These are phyloP conservation scores for Psidium guajava DNA, from an alignment of 345 rosid species.

Conservation along the genomic window DNA sequence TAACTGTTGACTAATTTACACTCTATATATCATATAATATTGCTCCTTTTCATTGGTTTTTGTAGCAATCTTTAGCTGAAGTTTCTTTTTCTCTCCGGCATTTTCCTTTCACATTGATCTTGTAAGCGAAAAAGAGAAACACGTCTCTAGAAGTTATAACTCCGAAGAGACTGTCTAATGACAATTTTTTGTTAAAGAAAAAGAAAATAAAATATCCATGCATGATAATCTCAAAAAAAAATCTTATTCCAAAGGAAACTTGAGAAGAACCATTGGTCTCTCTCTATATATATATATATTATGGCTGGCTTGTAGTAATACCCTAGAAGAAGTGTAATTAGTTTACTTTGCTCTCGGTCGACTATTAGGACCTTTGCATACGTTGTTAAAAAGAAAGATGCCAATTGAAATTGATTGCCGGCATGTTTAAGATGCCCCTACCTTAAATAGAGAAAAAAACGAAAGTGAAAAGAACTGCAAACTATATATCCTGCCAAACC, in stretches of 20 bases:
- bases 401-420: background rate
- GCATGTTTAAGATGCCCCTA: background rate
- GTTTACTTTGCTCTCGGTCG: background rate
- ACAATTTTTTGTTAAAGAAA: background rate
- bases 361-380: background rate
- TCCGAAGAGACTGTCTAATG: background rate
- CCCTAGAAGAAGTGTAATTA: background rate
- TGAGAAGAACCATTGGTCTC: background rate
- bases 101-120: background rate
- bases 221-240: background rate
- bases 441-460: background rate
- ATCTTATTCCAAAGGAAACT: background rate
- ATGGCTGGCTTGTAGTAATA: background rate
- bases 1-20: background rate
- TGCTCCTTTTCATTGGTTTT: background rate
- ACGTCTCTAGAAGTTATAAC: background rate
- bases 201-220: background rate
- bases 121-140: background rate
- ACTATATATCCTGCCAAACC: background rate
- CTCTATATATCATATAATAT: background rate
- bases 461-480: background rate
- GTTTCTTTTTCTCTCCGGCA: background rate
- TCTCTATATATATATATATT: background rate
- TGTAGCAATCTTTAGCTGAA: background rate
- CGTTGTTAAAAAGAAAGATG: background rate